phyloP scores from a whole-genome alignment of 495 filamentous ascomycete genomes.

The Hypoxylon perforatum region DNA sequence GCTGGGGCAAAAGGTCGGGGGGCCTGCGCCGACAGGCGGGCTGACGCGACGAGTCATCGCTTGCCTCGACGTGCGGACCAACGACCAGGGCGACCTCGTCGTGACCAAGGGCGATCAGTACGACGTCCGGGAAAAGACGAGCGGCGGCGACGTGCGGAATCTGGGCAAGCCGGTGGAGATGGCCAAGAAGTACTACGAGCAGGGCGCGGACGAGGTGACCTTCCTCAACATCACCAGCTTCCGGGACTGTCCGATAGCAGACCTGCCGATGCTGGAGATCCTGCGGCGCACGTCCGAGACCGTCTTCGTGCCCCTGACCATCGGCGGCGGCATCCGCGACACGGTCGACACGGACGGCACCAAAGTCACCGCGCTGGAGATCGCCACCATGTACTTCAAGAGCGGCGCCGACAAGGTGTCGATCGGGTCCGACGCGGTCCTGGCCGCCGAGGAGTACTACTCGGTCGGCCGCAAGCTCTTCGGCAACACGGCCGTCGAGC shows the following conservation, averaged over 20 bases:
- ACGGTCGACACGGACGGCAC: slow-evolving; percentile 91
- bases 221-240: slow-evolving; percentile 99
- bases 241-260: slow-evolving; percentile 89
- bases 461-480: slow-evolving; percentile 70
- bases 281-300: slow-evolving; percentile 85
- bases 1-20: slow-evolving; percentile 39
- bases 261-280: slow-evolving; percentile 96
- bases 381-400: slow-evolving; percentile 97
- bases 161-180: slow-evolving; percentile 96
- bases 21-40: slow-evolving; percentile 60
- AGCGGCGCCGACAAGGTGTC: slow-evolving; percentile 98
- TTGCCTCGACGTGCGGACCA: slow-evolving; percentile 95
- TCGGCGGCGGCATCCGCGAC: slow-evolving; percentile 94
- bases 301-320: slow-evolving; percentile 96
- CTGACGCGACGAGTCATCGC: slow-evolving; percentile 92
- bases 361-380: slow-evolving; percentile 83
- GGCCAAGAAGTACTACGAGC: slow-evolving; percentile 92
- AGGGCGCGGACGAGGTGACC: slow-evolving; percentile 95
- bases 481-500: slow-evolving; percentile 91
- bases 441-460: slow-evolving; percentile 91
- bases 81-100: slow-evolving; percentile 93
- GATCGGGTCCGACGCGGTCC: slow-evolving; percentile 94
- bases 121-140: slow-evolving; percentile 93
- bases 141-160: slow-evolving; percentile 84
- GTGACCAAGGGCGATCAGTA: slow-evolving; percentile 99